A percentile compares a stretch with the other conserved stretches of the same genome.
These are phyloP conservation scores for Nakazawaea peltata DNA, from an alignment of 805 yeast genomes.

Conservation along the genomic window DNA sequence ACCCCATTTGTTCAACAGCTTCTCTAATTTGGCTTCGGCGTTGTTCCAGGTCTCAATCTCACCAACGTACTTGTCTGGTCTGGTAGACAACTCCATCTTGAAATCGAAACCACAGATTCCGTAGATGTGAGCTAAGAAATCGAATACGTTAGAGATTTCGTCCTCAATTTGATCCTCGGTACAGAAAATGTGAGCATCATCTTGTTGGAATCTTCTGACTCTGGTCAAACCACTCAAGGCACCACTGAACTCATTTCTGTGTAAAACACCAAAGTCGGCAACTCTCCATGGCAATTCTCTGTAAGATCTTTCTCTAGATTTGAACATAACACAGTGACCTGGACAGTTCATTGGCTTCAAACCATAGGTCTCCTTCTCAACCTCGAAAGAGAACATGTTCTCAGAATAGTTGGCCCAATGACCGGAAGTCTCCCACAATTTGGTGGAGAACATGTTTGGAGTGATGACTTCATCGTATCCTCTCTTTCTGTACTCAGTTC, in stretches of 20 bases:
- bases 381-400: conserved; percentile 94
- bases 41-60: conserved; percentile 88
- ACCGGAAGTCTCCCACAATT: conserved; percentile 97
- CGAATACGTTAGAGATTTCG: conserved; percentile 79
- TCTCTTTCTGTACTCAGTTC: conserved; percentile 81
- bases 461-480: conserved; percentile 98
- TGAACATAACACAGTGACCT: conserved; percentile 90
- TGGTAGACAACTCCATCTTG: conserved; percentile 93
- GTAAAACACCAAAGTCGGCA: conserved; percentile 96
- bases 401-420: conserved; percentile 98
- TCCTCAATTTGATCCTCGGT: conserved; percentile 80
- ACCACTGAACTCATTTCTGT: conserved; percentile 94
- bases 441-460: conserved; percentile 97
- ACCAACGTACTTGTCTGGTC: conserved; percentile 96
- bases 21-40: conserved; percentile 81
- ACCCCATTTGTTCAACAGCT: conserved; percentile 78
- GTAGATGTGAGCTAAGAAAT: conserved; percentile 76
- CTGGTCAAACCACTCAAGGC: conserved; percentile 93
- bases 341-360: conserved; percentile 93
- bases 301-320: conserved; percentile 88
- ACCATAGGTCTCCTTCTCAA: conserved; percentile 92
- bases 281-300: conserved; percentile 98
- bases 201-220: conserved; percentile 98
- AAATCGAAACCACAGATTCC: conserved; percentile 92
- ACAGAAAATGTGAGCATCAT: conserved; percentile 98